Evolutionary conservation across 257 asterid species (phyloP), one percentile per base, ranked within the genome.

Genomic region (Solanum habrochaites): DNA sequence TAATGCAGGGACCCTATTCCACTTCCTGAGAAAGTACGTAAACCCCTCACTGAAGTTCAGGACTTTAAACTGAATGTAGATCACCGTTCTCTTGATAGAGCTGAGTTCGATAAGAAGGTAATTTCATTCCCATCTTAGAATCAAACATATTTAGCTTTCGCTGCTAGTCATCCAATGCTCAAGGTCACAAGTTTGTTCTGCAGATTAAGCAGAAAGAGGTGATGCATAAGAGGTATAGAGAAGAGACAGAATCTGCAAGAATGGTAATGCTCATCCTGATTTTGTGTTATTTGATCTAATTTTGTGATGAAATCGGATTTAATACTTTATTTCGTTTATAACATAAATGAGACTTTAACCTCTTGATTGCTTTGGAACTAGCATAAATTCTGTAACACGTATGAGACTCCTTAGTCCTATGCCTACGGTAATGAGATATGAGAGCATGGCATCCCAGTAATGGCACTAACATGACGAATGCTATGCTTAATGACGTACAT

Each of bases 21-120:
- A 82, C 86, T 96, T 72, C 96, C 98, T 25, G 99, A 91, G 89
- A 95, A 90, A 90, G 90, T 82, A 43, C 92, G 99, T 29, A 91
- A 62, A 86, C 99, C 99, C 16, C 93, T 97, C 42, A 97, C 99
- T 11, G 96, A 97, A 82, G 96, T 97, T 83, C 95, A 94, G 86
- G 96, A 91, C 89, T 97, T 96, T 90, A 91, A 96, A 88, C 93
- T 97, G 23, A 94, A 90, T 11, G 93, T 94, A 13, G 93, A 91
- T 21, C 91, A 91, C 89, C 92, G 99, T 52, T 98, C 98, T 64
- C 93, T 84, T 42, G 98, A 96, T 71, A 91, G 99, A 91, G 93
- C 97, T 43, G 97, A 94, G 88, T 97, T 97, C 42, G 98, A 95
- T 88, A 94, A 95, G 89, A 96, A 95, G 99, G 99, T 96, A 72